Evolutionary conservation across 78 protist species (phyloP), one percentile per base, ranked within the genome.

Genomic region (Dictyostelium firmibasis): DNA sequence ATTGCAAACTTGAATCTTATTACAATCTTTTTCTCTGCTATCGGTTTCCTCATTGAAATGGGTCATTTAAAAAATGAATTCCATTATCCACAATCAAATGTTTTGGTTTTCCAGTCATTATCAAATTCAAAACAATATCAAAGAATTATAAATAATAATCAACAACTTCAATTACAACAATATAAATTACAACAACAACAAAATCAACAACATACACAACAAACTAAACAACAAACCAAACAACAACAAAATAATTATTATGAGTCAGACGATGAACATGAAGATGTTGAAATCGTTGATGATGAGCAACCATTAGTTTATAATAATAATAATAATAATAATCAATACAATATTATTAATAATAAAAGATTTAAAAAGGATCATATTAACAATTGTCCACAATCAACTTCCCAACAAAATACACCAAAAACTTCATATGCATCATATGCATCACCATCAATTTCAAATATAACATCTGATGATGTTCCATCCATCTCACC

Each of bases 1-100:
- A 41, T 81, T 9, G 16, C 20, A 5, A 23, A 64, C 44, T 64
- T 89, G 57, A 41, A 41, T 81, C 13, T 43, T 8, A 69, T 89
- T 27, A 89, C 94, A 33, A 81, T 64, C 14, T 57, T 89, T n/a
- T 89, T 89, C 53, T 84, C 86, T 81, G 36, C 94, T 0, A 78
- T 89, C 67, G 94, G 94, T 44, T 89, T 60, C 33, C n/a, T 89
- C 13, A 69, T 81, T 70, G 81, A 78, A 47, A n/a, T n/a, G 27
- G 81, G 44, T 36, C 13, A 60, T 4, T 27, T 87, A 14, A 78
- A 47, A 36, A 79, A 81, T 57, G 86, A 81, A 81, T 81, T n/a
- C 18, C 62, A 31, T 33, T 81, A 81, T 57, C 86, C 86, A 81
- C 75, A 81, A 81, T 81, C 86, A 53, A 33, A 44, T 18, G 33